A percentile compares a stretch with the other conserved stretches of the same genome.
phyloP scores from a whole-genome alignment of 352 stramenopile genomes.

The Peronospora belbahrii region DNA sequence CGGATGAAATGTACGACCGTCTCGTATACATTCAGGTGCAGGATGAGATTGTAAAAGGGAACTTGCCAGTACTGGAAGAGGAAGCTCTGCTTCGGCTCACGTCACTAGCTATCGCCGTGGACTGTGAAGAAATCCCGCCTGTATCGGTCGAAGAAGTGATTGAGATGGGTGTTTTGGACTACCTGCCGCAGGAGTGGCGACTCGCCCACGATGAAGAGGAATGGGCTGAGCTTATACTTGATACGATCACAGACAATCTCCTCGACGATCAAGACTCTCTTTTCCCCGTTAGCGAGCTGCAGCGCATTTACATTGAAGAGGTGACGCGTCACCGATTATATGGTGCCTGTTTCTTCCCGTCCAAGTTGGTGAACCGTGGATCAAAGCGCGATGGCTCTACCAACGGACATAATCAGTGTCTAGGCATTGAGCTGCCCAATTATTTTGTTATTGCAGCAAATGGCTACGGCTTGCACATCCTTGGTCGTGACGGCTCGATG shows the following conservation, averaged over 20 bases:
- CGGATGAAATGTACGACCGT: conserved; percentile 77
- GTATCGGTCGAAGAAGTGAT: conserved; percentile 50
- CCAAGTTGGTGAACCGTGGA: conserved; percentile 45
- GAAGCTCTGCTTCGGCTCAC: conserved; percentile 71
- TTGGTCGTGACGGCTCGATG: conserved; percentile 56
- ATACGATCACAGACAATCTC: conserved; percentile 44
- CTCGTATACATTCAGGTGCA: conserved; percentile 88
- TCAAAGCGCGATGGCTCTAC: conserved; percentile 20
- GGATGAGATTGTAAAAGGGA: conserved; percentile 88
- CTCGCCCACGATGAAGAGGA: conserved; percentile 57
- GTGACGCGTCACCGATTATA: conserved; percentile 77
- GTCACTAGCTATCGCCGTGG: conserved; percentile 73
- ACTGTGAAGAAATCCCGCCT: conserved; percentile 54
- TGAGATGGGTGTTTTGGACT: conserved; percentile 74
- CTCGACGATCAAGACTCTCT: conserved; percentile 36
- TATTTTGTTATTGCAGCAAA: conserved; percentile 88
- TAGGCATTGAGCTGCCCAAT: conserved; percentile 63
- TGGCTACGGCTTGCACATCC: conserved; percentile 86
- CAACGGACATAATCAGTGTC: conserved; percentile 22
- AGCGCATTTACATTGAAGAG: conserved; percentile 82
- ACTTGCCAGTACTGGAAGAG: conserved; percentile 75
- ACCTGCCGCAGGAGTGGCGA: conserved; percentile 78
- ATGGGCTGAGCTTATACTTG: conserved; percentile 73
- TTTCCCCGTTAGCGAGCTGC: conserved; percentile 44
- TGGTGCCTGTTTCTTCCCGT: conserved; percentile 85